Percentiles rank a stretch among this genome's conserved stretches.
Evolutionary conservation across 352 stramenopile genomes (phyloP).

Genomic region (Pythium pectinolyticum): DNA sequence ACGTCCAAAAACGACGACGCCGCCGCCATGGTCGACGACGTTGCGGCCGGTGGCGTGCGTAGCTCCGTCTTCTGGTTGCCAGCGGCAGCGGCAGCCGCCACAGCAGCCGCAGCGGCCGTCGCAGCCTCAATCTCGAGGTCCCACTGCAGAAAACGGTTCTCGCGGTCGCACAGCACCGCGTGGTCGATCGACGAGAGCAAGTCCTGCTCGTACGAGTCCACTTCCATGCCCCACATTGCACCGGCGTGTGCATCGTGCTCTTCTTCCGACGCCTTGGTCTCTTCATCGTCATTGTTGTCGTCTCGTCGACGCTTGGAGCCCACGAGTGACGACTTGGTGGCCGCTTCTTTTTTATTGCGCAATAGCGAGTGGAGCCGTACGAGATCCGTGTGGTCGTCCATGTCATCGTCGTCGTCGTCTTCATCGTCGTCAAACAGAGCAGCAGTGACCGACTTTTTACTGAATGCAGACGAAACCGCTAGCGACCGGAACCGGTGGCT

Average conservation of each 20-base stretch:
- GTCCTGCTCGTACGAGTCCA: constrained; percentile 67
- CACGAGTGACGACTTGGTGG: constrained; percentile 1
- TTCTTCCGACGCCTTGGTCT: constrained; percentile 15
- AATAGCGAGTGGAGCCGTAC: constrained; percentile 23
- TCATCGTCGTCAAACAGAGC: constrained; percentile 53
- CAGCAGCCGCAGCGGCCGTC: constrained; percentile 31
- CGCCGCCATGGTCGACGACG: neutral
- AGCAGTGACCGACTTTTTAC: constrained; percentile 52
- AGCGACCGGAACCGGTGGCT: constrained; percentile 22
- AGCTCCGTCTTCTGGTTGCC: constrained; percentile 23
- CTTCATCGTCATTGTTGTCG: constrained; percentile 4
- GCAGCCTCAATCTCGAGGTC: constrained; percentile 57
- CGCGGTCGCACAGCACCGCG: constrained; percentile 72
- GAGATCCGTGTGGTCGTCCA: constrained; percentile 13
- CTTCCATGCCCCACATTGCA: constrained; percentile 67
- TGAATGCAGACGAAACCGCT: constrained; percentile 24
- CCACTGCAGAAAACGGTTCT: constrained; percentile 82
- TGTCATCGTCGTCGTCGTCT: constrained; percentile 28
- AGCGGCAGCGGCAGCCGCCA: constrained; percentile 30
- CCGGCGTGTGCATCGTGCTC: constrained; percentile 48
- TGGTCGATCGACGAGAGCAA: constrained; percentile 78
- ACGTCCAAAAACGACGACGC: constrained; percentile 1
- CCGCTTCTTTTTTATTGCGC: constrained; percentile 11
- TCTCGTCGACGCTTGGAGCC: constrained; percentile 39
- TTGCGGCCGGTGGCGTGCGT: constrained; percentile 16